Base-by-base conservation (phyloP, 108 stramenopile genomes). In the Nitzschia inconspicua region DNA sequence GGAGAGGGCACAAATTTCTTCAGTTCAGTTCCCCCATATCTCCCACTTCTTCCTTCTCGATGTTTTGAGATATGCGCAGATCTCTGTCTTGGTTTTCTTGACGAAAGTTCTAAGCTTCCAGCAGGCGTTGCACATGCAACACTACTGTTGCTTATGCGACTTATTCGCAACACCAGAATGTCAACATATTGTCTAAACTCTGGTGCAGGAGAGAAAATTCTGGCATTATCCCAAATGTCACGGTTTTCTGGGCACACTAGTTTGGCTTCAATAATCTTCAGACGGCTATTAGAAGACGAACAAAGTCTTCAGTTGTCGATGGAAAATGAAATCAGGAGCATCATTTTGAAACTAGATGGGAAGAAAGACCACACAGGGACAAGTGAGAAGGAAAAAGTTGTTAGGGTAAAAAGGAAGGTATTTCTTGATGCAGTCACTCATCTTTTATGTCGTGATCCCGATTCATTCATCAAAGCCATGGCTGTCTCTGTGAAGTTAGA, bases 211-310 rank as follows among this genome's bases (percentile, higher is more conserved):
- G 89, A 91, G 39, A 52, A 84, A 30, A 72, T 95, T 36, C 60
- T 95, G 11, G 29, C 74, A 9, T 69, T 95, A 2, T 79, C 82
- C 25, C 49, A 63, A 28, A 37, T 68, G 10, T 81, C 79, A 42
- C 65, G 74, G 42, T 96, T 96, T 66, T 66, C 65, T 9, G 96
- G 93, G 4, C 76, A 81, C 46, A 61, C 76, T 29, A 76, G 74
- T 5, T 63, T 94, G 10, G 70, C 89, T 4, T 83, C 85, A 6
- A 26, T 83, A 25, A 58, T 91, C 7, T 66, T 95, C 20, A 84
- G 95, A 32, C 87, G 93, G 20, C 65, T 96, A 42, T 69, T 95
- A 1, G 94, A 95, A 63, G 96, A 97, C 65, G 89, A 89, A 22
- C 39, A 57, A 11, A 94, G 89, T 13, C 76, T 97, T 29, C 89